A percentile compares a stretch with the other conserved stretches of the same genome.
phyloP scores from a whole-genome alignment of 2,329 filamentous ascomycete species.

The Cercospora sp. region DNA sequence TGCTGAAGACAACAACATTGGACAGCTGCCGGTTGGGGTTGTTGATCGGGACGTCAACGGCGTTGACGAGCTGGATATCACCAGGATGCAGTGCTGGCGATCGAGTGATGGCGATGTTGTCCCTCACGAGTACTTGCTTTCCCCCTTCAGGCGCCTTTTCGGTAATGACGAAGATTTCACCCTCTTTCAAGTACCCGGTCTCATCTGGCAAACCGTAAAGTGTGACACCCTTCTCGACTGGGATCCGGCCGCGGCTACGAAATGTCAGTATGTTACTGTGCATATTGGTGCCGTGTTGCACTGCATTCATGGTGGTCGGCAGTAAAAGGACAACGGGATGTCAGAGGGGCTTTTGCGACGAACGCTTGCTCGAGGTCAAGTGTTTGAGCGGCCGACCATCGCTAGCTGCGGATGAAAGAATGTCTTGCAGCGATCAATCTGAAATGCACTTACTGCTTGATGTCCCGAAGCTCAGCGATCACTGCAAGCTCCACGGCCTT shows the following conservation, averaged over 20 bases:
- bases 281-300: not conserved
- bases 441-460: conserved; percentile 69
- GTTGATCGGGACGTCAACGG: conserved; percentile 57
- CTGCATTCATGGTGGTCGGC: too few relatives aligned
- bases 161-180: conserved; percentile 67
- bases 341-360: too few relatives aligned
- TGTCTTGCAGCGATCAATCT: too few relatives aligned
- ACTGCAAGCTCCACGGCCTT: conserved; percentile 69
- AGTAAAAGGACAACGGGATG: too few relatives aligned
- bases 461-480: conserved; percentile 67
- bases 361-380: too few relatives aligned
- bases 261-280: not conserved
- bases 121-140: conserved; percentile 39
- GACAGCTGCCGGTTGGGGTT: conserved; percentile 63
- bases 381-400: too few relatives aligned
- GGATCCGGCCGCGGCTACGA: conserved; percentile 61
- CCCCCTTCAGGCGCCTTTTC: conserved; percentile 42
- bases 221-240: conserved; percentile 68
- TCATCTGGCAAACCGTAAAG: conserved; percentile 85
- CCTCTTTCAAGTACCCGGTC: conserved; percentile 65
- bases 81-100: conserved; percentile 80
- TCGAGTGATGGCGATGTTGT: conserved; percentile 67
- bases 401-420: too few relatives aligned
- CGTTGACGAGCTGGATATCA: conserved; percentile 68
- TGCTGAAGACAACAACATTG: conserved; percentile 80